Evolutionary conservation across 306 rosid species (phyloP).

Genomic region (Dryas drummondii): DNA sequence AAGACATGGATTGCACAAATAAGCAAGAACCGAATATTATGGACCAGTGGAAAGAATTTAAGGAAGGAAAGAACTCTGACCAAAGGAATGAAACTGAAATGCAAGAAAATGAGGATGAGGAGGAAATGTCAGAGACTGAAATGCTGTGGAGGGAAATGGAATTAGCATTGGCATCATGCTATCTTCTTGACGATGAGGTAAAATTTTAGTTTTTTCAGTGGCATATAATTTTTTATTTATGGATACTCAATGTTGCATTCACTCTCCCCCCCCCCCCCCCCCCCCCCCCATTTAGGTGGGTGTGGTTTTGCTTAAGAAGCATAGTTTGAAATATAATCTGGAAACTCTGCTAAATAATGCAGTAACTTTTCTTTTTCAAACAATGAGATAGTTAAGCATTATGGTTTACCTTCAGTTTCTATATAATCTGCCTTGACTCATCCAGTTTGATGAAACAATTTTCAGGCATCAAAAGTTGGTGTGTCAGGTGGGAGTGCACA

Average conservation of each 20-base stretch:
- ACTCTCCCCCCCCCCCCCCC: too few species aligned
- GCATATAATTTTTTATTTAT: too few species aligned
- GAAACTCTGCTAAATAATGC: too few species aligned
- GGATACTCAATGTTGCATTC: not conserved
- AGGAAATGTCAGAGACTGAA: conserved; percentile 59
- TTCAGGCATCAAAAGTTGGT: conserved; percentile 54
- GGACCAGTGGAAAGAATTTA: conserved; percentile 74
- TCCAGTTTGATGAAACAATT: conserved; percentile 28
- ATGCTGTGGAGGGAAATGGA: conserved; percentile 90
- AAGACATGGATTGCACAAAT: conserved; percentile 48
- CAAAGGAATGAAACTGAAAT: conserved; percentile 30
- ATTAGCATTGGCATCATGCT: conserved; percentile 64
- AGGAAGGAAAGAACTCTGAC: conserved; percentile 28
- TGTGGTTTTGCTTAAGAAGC: too few species aligned
- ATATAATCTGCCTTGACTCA: conserved; percentile 15
- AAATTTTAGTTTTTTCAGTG: not conserved
- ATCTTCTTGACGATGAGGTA: conserved; percentile 70
- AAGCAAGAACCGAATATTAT: conserved; percentile 50
- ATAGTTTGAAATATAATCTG: too few species aligned
- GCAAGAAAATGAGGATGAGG: conserved; percentile 37
- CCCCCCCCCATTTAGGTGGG: too few species aligned
- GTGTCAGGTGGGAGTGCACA: conserved; percentile 15
- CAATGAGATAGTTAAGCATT: not conserved
- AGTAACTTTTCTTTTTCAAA: too few species aligned
- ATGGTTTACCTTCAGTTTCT: conserved; percentile 6